Conservation (phyloP, 2,329 filamentous ascomycete genomes). For the Botryotinia convoluta region DNA sequence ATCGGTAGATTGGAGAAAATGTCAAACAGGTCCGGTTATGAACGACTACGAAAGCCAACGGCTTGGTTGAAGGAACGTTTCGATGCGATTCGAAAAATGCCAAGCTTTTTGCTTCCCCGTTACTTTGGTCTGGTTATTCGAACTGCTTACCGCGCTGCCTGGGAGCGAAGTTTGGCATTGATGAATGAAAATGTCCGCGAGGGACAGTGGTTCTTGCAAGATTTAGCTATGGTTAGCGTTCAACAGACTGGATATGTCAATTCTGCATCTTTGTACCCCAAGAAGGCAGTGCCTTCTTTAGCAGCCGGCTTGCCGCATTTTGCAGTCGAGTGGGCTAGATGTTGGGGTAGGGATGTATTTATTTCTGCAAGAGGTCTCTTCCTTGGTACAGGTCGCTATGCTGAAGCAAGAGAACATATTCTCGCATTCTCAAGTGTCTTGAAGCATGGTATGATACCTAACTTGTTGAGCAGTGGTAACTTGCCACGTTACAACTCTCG, state of each 20-base stretch:
- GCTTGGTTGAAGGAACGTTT: conserved; percentile 82
- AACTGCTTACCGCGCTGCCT: conserved; percentile 82
- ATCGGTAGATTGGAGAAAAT: conserved; percentile 73
- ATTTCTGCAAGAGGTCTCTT: conserved; percentile 92
- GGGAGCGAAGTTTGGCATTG: conserved; percentile 72
- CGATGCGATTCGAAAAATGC: conserved; percentile 78
- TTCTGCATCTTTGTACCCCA: conserved; percentile 86
- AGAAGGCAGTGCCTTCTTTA: conserved; percentile 78
- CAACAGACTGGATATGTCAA: conserved; percentile 88
- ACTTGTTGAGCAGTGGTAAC: conserved; percentile 81
- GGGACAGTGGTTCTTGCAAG: conserved; percentile 86
- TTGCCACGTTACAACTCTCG: conserved; percentile 91
- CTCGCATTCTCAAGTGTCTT: conserved; percentile 91
- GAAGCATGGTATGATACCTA: conserved; percentile 98
- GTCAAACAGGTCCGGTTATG: conserved; percentile 60
- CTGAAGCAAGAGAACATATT: conserved; percentile 90
- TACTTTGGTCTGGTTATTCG: conserved; percentile 91
- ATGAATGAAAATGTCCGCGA: conserved; percentile 75
- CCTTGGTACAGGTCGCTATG: conserved; percentile 82
- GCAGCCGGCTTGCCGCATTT: conserved; percentile 95
- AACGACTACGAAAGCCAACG: conserved; percentile 62
- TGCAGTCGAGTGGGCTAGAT: conserved; percentile 87
- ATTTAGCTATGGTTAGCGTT: conserved; percentile 83
- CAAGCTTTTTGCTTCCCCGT: conserved; percentile 84
- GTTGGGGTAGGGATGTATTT: conserved; percentile 96